A percentile compares a stretch with the other conserved stretches of the same genome.
Conservation (phyloP, 495 filamentous ascomycete species). For the Pseudomonodictys pantanalensis region DNA sequence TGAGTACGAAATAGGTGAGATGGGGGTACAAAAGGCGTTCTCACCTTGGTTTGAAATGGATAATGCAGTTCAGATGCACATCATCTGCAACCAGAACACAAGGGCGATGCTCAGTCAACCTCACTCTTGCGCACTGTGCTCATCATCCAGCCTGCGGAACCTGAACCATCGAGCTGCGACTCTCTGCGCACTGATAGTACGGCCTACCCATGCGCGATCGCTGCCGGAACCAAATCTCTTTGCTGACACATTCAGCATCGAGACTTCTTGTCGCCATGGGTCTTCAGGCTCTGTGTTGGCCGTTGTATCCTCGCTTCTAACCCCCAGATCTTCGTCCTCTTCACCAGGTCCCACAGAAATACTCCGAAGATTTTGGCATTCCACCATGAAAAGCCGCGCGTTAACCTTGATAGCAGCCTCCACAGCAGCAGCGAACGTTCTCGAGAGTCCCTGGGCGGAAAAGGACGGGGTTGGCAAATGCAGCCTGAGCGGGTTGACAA, state of each 20-base stretch:
- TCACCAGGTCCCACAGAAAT: background rate
- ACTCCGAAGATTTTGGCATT: conserved; percentile 44
- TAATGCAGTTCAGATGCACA: no score
- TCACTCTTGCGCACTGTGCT: background rate
- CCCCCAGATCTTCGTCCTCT: conserved; percentile 5
- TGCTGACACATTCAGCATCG: conserved; percentile 43
- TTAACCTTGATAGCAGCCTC: conserved; percentile 53
- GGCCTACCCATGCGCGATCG: conserved; percentile 61
- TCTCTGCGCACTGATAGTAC: conserved; percentile 61
- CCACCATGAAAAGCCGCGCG: conserved; percentile 34
- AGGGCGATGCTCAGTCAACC: background rate
- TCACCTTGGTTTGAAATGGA: no score
- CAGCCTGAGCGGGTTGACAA: conserved; percentile 64
- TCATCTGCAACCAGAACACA: no score
- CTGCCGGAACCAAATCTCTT: conserved; percentile 40
- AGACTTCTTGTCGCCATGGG: conserved; percentile 43
- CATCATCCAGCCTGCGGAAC: conserved; percentile 43
- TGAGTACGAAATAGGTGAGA: no score
- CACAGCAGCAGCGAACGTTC: conserved; percentile 63
- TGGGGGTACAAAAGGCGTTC: no score
- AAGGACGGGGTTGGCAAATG: conserved; percentile 76
- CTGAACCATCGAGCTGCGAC: conserved; percentile 72
- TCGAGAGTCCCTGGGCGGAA: conserved; percentile 76
- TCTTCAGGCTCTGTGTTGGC: conserved; percentile 14
- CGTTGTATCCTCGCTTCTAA: background rate